Conservation (phyloP, 2,329 filamentous ascomycete species). For the Didymosphaeria variabile region DNA sequence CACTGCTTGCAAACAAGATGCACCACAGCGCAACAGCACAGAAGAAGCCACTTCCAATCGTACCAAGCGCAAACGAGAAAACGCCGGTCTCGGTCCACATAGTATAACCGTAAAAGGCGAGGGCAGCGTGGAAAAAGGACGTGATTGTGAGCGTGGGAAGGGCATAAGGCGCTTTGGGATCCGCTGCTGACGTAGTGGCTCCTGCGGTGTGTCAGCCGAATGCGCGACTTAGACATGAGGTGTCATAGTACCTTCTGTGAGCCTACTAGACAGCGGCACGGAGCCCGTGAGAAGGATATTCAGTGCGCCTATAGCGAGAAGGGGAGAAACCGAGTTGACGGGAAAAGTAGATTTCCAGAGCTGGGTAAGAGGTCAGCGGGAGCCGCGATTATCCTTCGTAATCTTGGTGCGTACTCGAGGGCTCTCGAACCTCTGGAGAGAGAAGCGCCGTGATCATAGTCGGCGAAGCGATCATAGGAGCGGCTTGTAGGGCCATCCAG, state of each 20-base stretch:
- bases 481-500: slow-evolving; percentile 54
- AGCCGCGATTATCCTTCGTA: too few relatives aligned
- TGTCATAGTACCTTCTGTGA: slow-evolving; percentile 41
- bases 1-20: slow-evolving; percentile 65
- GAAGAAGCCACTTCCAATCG: slow-evolving; percentile 65
- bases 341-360: slow-evolving; percentile 76
- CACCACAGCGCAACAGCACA: slow-evolving; percentile 73
- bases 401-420: slow-evolving; percentile 56
- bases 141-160: slow-evolving; percentile 73
- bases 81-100: slow-evolving; percentile 67
- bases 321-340: slow-evolving; percentile 73
- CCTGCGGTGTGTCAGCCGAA: slow-evolving; percentile 29
- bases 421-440: slow-evolving; percentile 64
- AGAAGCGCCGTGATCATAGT: slow-evolving; percentile 69
- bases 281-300: slow-evolving; percentile 75
- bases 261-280: slow-evolving; percentile 69
- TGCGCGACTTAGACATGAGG: neutral
- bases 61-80: slow-evolving; percentile 68
- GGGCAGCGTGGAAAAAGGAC: slow-evolving; percentile 69
- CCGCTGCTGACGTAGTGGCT: slow-evolving; percentile 43
- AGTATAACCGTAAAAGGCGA: slow-evolving; percentile 68
- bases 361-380: slow-evolving; percentile 47
- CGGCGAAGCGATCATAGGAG: slow-evolving; percentile 67
- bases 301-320: slow-evolving; percentile 70
- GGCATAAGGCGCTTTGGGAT: slow-evolving; percentile 59